Conservation (phyloP, 176 grass and related monocot species). For the Oryza brachyantha region DNA sequence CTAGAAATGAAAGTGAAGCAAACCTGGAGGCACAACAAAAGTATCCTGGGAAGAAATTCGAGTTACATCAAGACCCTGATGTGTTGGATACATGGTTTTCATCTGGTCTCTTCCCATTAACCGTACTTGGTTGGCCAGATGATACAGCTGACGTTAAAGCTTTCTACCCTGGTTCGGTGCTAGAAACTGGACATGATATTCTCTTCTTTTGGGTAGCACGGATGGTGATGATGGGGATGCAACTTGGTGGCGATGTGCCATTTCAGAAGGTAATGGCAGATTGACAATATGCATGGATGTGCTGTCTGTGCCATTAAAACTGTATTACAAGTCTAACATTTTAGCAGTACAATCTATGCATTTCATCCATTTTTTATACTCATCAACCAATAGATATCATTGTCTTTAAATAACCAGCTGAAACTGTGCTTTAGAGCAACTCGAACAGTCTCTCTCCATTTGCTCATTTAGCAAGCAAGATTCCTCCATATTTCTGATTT, state of each 20-base stretch:
- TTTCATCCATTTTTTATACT: background rate
- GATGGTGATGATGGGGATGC: background rate
- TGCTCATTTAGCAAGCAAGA: no score
- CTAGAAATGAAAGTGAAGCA: background rate
- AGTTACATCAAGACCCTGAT: background rate
- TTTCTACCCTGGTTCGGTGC: background rate
- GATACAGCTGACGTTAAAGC: background rate
- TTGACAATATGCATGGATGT: background rate
- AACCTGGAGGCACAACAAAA: background rate
- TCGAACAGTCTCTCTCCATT: no score
- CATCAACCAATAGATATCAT: background rate
- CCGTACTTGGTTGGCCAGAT: background rate
- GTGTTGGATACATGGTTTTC: background rate
- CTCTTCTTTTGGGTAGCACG: background rate
- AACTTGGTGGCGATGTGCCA: background rate
- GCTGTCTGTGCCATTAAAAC: background rate
- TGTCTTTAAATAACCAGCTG: background rate
- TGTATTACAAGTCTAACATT: background rate
- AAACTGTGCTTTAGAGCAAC: background rate
- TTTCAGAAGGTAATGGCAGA: background rate
- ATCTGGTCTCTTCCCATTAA: background rate
- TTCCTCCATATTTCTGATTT: no score
- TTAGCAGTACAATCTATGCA: background rate
- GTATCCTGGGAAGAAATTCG: background rate
- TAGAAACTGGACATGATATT: background rate